Conservation (phyloP, 148 eudicot species). For the Vaccinium vitisidaea region DNA sequence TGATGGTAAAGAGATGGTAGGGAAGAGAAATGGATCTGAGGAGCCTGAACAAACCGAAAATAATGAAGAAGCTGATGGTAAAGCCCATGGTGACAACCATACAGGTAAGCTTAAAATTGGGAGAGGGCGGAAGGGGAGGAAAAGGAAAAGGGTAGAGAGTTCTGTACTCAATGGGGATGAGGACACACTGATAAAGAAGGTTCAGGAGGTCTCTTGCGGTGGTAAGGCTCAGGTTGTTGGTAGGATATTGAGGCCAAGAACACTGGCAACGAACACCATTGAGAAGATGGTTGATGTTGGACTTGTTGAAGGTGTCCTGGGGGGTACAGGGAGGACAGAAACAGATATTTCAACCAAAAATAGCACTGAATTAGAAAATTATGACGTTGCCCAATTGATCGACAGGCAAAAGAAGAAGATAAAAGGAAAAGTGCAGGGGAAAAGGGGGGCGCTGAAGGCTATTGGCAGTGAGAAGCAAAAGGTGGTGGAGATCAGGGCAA, state of each 20-base stretch:
- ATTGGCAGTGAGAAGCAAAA: constrained; percentile 22
- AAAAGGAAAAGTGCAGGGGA: constrained; percentile 20
- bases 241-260: constrained; percentile 23
- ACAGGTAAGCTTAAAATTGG: constrained; percentile 3
- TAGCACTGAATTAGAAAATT: background rate
- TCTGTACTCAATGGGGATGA: constrained; percentile 10
- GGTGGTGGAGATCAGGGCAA: constrained; percentile 8
- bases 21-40: constrained; percentile 6
- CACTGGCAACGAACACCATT: constrained; percentile 2
- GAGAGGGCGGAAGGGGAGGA: constrained; percentile 23
- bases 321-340: constrained; percentile 30
- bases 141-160: constrained; percentile 30
- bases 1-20: background rate
- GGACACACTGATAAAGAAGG: constrained; percentile 17
- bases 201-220: constrained; percentile 17
- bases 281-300: constrained; percentile 22
- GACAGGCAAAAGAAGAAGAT: constrained; percentile 17
- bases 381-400: background rate
- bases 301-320: background rate
- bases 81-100: background rate
- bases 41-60: constrained; percentile 13
- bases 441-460: constrained; percentile 18
- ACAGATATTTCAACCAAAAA: constrained; percentile 15
- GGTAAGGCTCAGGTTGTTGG: constrained; percentile 11
- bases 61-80: constrained; percentile 19